These are phyloP conservation scores for Orbilia quercus DNA, from an alignment of 2,329 filamentous ascomycete genomes.

Conservation along the genomic window DNA sequence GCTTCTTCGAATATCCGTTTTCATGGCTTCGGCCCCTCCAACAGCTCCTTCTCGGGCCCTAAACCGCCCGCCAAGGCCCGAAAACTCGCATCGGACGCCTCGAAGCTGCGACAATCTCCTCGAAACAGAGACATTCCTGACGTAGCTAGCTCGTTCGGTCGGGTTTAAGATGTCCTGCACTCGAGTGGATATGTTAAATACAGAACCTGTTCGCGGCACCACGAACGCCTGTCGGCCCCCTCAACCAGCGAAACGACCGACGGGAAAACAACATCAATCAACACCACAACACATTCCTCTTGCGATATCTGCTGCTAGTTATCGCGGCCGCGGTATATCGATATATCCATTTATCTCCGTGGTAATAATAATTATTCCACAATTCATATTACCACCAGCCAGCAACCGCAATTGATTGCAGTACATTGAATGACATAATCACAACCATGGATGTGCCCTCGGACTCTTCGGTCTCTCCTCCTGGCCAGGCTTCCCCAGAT, in stretches of 20 bases:
- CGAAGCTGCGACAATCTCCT: neutral
- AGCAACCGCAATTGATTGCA: no score
- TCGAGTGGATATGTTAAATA: no score
- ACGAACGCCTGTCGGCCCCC: constrained; percentile 23
- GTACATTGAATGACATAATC: neutral
- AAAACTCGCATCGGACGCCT: constrained; percentile 7
- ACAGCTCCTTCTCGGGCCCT: constrained; percentile 26
- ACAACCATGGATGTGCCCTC: constrained; percentile 7
- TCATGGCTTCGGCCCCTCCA: constrained; percentile 24
- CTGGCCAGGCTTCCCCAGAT: constrained; percentile 64
- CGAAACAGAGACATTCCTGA: neutral
- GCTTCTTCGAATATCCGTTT: constrained; percentile 37
- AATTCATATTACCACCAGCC: no score
- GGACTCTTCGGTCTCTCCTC: constrained; percentile 27
- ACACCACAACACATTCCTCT: constrained; percentile 9
- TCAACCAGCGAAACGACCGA: constrained; percentile 43
- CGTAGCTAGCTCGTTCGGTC: constrained; percentile 5
- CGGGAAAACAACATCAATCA: constrained; percentile 11
- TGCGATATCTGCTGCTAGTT: no score
- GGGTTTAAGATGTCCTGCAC: no score
- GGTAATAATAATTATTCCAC: no score
- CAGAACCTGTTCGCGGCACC: no score
- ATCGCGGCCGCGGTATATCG: no score
- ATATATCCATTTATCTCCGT: no score
- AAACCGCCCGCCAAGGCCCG: constrained; percentile 44